Evolutionary conservation across 1,284 basidiomycete genomes (phyloP).

Genomic region (Ustilago loliicola): DNA sequence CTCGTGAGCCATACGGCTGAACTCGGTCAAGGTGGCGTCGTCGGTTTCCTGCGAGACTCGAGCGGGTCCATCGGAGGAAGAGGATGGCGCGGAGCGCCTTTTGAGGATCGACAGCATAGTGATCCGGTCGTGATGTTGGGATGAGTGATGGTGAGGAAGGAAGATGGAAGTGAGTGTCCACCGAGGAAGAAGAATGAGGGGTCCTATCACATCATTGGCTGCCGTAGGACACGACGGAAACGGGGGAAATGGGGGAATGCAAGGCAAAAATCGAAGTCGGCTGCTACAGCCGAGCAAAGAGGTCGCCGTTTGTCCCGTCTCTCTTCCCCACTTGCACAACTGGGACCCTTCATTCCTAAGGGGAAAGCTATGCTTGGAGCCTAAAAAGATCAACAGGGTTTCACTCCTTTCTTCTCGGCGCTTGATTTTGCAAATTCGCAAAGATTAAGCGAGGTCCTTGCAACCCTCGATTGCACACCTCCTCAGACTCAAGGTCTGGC

Average conservation of each 20-base stretch:
- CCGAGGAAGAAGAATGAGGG: background rate
- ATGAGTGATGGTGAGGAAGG: background rate
- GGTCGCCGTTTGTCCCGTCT: background rate
- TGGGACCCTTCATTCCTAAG: background rate
- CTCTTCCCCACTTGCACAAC: background rate
- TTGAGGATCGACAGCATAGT: constrained; percentile 3
- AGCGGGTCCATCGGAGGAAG: background rate
- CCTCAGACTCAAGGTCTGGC: background rate
- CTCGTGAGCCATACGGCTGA: constrained; percentile 57
- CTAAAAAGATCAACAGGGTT: constrained; percentile 18
- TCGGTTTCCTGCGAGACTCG: constrained; percentile 35
- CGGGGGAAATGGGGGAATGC: background rate
- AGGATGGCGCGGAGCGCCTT: constrained; percentile 12
- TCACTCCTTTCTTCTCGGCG: background rate
- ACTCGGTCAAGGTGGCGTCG: constrained; percentile 38
- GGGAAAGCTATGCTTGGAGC: background rate
- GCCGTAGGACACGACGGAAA: background rate
- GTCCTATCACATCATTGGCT: background rate
- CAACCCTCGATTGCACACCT: constrained; percentile 6
- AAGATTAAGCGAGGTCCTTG: constrained; percentile 10
- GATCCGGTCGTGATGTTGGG: background rate
- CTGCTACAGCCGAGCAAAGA: background rate
- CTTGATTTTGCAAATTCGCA: constrained; percentile 3
- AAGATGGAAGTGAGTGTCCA: background rate
- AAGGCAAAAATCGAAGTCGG: background rate